Evolutionary conservation across 306 rosid species (phyloP).

Genomic region (Sindora glabra): DNA sequence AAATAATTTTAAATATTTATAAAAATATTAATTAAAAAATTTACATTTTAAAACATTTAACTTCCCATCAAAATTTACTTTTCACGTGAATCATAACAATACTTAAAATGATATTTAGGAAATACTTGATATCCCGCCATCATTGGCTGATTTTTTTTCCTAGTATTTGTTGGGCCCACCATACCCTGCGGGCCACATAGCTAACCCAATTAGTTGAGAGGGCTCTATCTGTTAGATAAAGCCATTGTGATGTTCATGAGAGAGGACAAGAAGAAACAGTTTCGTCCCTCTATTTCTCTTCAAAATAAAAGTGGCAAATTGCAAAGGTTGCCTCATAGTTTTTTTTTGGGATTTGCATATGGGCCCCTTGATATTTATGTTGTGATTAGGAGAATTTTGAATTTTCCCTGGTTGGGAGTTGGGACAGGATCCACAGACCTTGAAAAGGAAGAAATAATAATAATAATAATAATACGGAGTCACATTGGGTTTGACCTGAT

Average conservation of each 20-base stretch:
- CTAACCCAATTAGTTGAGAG: constrained; percentile 31
- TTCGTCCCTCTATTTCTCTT: not conserved
- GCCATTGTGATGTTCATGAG: not conserved
- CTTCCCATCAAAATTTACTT: too few relatives aligned
- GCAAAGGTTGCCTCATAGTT: not conserved
- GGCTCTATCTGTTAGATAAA: constrained; percentile 1
- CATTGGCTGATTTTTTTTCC: not conserved
- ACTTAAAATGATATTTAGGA: too few relatives aligned
- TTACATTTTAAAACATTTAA: too few relatives aligned
- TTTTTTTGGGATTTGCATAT: not conserved
- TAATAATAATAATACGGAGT: constrained; percentile 21
- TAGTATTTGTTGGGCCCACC: constrained; percentile 16
- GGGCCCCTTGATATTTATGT: not conserved
- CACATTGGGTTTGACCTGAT: constrained; percentile 29
- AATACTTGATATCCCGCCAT: too few relatives aligned
- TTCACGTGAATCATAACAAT: too few relatives aligned
- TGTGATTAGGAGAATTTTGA: not conserved
- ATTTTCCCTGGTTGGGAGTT: constrained; percentile 6
- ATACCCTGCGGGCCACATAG: constrained; percentile 46
- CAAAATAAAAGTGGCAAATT: not conserved
- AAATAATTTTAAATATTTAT: too few relatives aligned
- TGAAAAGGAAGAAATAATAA: too few relatives aligned
- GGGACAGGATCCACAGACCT: constrained; percentile 21
- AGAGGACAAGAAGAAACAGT: constrained; percentile 5
- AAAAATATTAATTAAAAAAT: too few relatives aligned